A percentile compares a stretch with the other conserved stretches of the same genome.
phyloP scores from a whole-genome alignment of 768 basidiomycete species.

The Collybiopsis confluens region DNA sequence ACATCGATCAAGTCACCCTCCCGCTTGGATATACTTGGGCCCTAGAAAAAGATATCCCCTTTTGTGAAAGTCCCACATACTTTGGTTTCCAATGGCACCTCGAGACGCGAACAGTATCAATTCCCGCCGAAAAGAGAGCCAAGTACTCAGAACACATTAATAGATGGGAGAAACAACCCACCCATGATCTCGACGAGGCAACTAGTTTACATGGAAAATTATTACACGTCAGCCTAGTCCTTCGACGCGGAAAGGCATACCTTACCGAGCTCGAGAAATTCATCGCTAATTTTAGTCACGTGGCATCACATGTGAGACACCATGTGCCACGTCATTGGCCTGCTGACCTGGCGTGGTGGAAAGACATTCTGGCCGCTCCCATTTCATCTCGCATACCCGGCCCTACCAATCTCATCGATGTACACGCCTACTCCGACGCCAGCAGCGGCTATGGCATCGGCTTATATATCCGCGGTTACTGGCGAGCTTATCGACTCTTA shows the following conservation, averaged over 20 bases:
- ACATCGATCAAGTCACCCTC: slow-evolving; percentile 31
- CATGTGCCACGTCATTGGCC: slow-evolving; percentile 1
- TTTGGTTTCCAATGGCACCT: slow-evolving; percentile 30
- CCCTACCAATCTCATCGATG: slow-evolving; percentile 19
- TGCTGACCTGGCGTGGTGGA: slow-evolving; percentile 34
- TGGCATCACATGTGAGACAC: not conserved
- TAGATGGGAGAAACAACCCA: slow-evolving; percentile 16
- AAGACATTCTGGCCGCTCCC: slow-evolving; percentile 7
- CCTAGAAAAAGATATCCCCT: slow-evolving; percentile 22
- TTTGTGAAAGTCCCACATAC: slow-evolving; percentile 15
- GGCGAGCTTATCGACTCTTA: slow-evolving; percentile 29
- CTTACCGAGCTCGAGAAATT: slow-evolving; percentile 32
- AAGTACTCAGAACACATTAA: slow-evolving; percentile 27
- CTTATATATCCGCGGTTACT: slow-evolving; percentile 23
- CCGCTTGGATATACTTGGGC: slow-evolving; percentile 29
- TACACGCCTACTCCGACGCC: slow-evolving; percentile 36
- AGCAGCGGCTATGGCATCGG: slow-evolving; percentile 32
- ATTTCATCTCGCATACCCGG: slow-evolving; percentile 22
- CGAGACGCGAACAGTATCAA: slow-evolving; percentile 12
- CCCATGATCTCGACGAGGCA: slow-evolving; percentile 28
- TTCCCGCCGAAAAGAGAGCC: slow-evolving; percentile 19
- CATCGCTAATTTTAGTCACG: not conserved
- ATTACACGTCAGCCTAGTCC: slow-evolving; percentile 25
- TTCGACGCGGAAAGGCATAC: slow-evolving; percentile 29
- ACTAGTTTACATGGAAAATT: slow-evolving; percentile 37